Base-by-base conservation (phyloP, 768 basidiomycete species). In the Kwoniella newhampshirensis region DNA sequence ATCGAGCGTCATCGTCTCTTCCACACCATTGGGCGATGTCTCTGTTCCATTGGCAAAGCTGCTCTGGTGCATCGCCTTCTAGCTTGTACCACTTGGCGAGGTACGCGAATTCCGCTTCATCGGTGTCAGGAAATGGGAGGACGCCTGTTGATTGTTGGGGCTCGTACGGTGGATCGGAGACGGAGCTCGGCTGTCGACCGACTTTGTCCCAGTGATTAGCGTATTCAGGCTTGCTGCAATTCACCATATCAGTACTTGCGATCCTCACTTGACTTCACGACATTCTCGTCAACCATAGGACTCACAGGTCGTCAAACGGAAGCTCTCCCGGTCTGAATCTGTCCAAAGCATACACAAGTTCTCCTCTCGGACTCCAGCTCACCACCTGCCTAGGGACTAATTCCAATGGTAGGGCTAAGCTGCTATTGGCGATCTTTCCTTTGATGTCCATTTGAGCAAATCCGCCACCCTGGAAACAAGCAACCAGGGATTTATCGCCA, bases 261-360 rank as follows among this genome's bases (percentile, higher is more conserved):
- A 2, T 20, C n/a, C 9, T 27, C 42, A 23, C 27, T 8, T n/a
- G 20, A 1, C 27, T 13, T 21, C 28, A 20, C 4, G 6, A 18
- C 8, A 23, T 32, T 12, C 15, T 17, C 27, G 45, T 21, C 20
- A 58, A 71, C 68, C 49, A 75, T 71, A 73, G 44, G 57, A 58
- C 73, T 69, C 49, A 75, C 73, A 73, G 44, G 57, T 76, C 75
- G 45, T 76, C 75, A 54, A 76, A 76, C 0, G 75, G 75, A 2
- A 74, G 62, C 50, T 76, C 75, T 40, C 75, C 75, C 11, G 55
- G 46, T 26, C 61, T 64, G 63, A 72, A 76, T 30, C 61, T 21
- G 50, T 76, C 75, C 23, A 71, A 7, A 11, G 66, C 69, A 37
- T 68, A 65, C 3, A 57, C 73, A 18, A 71, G 20, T 49, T 74